Conservation (phyloP, 768 basidiomycete genomes). For the Macrolepiota dolichaula region DNA sequence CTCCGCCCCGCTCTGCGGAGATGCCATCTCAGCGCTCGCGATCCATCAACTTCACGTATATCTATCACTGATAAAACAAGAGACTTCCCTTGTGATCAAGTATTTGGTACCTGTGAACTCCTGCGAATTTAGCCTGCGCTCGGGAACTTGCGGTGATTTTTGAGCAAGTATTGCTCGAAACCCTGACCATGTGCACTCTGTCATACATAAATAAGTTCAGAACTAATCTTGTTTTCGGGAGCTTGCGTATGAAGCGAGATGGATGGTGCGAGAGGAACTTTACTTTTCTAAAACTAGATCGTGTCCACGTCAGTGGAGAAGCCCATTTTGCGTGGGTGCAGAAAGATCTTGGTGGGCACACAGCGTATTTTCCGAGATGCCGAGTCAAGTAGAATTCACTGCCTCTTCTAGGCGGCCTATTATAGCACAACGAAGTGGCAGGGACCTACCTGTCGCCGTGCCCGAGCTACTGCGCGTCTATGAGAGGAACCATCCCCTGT, state of each 20-base stretch:
- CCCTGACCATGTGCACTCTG: not conserved
- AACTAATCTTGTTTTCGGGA: not conserved
- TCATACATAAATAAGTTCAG: slow-evolving; percentile 7
- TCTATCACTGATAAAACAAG: not conserved
- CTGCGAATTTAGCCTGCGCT: not conserved
- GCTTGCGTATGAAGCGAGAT: not conserved
- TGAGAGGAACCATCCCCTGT: not conserved
- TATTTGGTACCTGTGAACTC: not conserved
- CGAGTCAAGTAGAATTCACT: not conserved
- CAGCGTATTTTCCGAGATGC: not conserved
- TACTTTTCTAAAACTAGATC: not conserved
- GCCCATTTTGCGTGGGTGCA: slow-evolving; percentile 6
- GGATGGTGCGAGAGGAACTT: not conserved
- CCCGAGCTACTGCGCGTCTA: not conserved
- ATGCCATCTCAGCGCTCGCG: not conserved
- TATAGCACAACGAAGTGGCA: no score
- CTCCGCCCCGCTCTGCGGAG: not conserved
- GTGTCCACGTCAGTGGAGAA: not conserved
- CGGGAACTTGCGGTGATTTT: slow-evolving; percentile 5
- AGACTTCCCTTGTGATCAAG: not conserved
- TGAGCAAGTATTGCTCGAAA: not conserved
- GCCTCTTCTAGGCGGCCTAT: not conserved
- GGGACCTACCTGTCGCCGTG: no score
- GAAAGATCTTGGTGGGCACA: not conserved
- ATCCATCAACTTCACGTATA: not conserved